Percentiles rank a stretch among this genome's conserved stretches.
phyloP scores from a whole-genome alignment of 306 rosid species.

The Inga laurina region DNA sequence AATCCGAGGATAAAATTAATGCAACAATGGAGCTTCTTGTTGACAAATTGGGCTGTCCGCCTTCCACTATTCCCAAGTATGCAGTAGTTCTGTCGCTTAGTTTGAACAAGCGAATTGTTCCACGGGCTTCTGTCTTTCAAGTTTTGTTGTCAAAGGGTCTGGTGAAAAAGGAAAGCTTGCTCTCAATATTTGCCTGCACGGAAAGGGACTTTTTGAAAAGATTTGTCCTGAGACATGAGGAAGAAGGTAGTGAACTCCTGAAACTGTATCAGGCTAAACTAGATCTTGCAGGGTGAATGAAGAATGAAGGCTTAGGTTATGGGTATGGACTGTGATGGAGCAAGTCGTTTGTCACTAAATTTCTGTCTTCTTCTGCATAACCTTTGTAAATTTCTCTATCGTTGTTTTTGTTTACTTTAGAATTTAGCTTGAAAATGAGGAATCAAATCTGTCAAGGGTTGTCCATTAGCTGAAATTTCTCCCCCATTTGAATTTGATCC shows the following conservation, averaged over 20 bases:
- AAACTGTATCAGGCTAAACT: slow-evolving; percentile 10
- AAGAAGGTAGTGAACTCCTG: not conserved
- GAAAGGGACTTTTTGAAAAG: slow-evolving; percentile 16
- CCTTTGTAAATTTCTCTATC: not conserved
- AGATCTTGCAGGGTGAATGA: not conserved
- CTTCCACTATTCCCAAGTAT: slow-evolving; percentile 9
- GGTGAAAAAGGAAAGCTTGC: not conserved
- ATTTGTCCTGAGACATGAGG: slow-evolving; percentile 20
- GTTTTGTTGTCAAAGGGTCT: slow-evolving; percentile 31
- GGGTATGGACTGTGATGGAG: not conserved
- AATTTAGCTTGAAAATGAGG: not conserved
- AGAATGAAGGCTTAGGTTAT: not conserved
- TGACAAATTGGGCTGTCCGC: slow-evolving; percentile 25
- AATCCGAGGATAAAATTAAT: slow-evolving; percentile 34
- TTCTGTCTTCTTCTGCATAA: not conserved
- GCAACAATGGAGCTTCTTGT: slow-evolving; percentile 37
- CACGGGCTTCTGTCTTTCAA: slow-evolving; percentile 39
- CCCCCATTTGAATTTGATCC: not conserved
- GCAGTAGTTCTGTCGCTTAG: slow-evolving; percentile 20
- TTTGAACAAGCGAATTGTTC: slow-evolving; percentile 31
- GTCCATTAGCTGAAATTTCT: not conserved
- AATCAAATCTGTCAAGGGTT: not conserved
- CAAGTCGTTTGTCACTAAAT: not conserved
- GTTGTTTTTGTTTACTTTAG: not conserved
- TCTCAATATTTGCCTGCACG: not conserved